phyloP scores from a whole-genome alignment of 2,329 filamentous ascomycete species.

The Pseudogymnoascus sp. region DNA sequence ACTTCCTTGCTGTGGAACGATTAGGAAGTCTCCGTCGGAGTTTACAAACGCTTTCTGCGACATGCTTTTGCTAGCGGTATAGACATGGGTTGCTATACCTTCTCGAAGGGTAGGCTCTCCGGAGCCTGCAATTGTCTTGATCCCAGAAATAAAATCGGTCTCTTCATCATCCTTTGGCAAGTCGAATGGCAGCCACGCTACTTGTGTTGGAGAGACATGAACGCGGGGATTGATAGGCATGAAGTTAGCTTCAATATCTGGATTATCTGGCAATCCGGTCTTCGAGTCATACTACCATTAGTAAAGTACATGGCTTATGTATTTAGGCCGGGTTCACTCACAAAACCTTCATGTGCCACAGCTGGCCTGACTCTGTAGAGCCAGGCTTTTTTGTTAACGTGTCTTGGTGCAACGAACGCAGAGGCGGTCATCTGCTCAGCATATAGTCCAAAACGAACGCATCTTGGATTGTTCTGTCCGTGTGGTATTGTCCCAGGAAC shows the following conservation, averaged over 20 bases:
- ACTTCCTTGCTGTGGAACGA: slow-evolving; percentile 53
- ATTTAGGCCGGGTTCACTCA: neutral
- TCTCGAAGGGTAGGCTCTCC: slow-evolving; percentile 43
- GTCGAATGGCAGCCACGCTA: slow-evolving; percentile 41
- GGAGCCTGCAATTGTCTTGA: slow-evolving; percentile 41
- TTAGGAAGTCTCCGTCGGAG: slow-evolving; percentile 57
- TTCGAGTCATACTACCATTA: neutral
- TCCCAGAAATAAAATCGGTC: slow-evolving; percentile 39
- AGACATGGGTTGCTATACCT: slow-evolving; percentile 41
- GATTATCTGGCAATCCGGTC: slow-evolving; percentile 23
- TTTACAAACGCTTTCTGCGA: slow-evolving; percentile 37
- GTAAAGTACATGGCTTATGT: neutral
- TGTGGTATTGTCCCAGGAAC: slow-evolving; percentile 33
- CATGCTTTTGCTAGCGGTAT: slow-evolving; percentile 40
- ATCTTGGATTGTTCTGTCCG: slow-evolving; percentile 32
- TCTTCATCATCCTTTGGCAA: slow-evolving; percentile 33
- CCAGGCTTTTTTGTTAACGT: slow-evolving; percentile 32
- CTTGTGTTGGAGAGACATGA: slow-evolving; percentile 37
- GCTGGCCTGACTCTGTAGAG: slow-evolving; percentile 37
- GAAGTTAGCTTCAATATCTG: slow-evolving; percentile 36
- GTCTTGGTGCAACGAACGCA: slow-evolving; percentile 35
- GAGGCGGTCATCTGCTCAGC: slow-evolving; percentile 38
- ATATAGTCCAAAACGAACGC: slow-evolving; percentile 34
- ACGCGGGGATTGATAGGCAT: slow-evolving; percentile 38
- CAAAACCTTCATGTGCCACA: slow-evolving; percentile 30